These are phyloP conservation scores for Ganoderma boninense DNA, from an alignment of 1,284 basidiomycete species.

Conservation along the genomic window DNA sequence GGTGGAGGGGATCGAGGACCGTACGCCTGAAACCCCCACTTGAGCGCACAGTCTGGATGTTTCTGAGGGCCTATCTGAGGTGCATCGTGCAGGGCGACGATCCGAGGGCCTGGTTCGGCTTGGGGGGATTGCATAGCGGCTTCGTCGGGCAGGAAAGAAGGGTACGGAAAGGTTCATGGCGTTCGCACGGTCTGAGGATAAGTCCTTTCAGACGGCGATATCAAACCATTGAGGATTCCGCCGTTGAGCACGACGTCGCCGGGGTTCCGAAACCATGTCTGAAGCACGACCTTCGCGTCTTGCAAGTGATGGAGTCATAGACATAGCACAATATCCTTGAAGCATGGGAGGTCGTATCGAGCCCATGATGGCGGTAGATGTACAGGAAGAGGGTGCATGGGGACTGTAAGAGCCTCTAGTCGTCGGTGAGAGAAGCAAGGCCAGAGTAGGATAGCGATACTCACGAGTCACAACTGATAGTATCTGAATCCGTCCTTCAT, in stretches of 20 bases:
- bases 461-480: too few species aligned
- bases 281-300: neutral
- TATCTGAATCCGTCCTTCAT: too few species aligned
- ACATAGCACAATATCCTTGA: neutral
- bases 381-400: too few species aligned
- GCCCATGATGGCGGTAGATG: too few species aligned
- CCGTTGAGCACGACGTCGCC: neutral
- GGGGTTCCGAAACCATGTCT: neutral
- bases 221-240: neutral
- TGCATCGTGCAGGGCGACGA: neutral
- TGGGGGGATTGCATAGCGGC: neutral
- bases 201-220: neutral
- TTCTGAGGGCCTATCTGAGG: neutral
- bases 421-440: too few species aligned
- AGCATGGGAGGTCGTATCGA: too few species aligned
- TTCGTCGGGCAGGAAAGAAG: neutral
- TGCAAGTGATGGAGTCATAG: neutral
- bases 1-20: too few species aligned
- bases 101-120: neutral
- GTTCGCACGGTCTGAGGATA: neutral
- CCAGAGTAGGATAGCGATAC: too few species aligned
- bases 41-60: neutral
- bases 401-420: too few species aligned
- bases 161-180: neutral
- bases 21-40: neutral